Conservation (phyloP, 75 land plant genomes). For the Chamaecyparis obtusa region DNA sequence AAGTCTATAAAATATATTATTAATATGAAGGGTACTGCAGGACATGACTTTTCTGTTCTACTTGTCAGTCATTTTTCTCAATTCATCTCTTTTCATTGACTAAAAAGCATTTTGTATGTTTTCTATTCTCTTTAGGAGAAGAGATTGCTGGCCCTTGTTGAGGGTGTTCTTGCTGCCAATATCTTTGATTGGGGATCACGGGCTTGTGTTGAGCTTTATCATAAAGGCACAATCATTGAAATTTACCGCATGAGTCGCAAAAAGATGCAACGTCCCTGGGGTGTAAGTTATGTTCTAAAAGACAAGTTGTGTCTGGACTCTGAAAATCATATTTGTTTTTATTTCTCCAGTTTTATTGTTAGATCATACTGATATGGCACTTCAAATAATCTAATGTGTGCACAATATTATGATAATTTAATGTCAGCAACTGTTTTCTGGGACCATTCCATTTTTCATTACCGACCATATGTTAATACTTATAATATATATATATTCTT, state of each 20-base stretch:
- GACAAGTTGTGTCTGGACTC: slow-evolving; percentile 7
- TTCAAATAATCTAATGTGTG: neutral
- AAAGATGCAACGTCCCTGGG: slow-evolving; percentile 98
- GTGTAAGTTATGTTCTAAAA: slow-evolving; percentile 40
- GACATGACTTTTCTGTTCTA: neutral
- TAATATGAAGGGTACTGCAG: neutral
- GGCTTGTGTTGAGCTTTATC: slow-evolving; percentile 98
- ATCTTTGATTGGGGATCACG: slow-evolving; percentile 99
- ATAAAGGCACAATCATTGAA: slow-evolving; percentile 93
- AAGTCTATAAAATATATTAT: neutral
- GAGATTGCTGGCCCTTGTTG: slow-evolving; percentile 82
- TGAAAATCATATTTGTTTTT: neutral
- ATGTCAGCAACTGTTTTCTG: neutral
- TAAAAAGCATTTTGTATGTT: neutral
- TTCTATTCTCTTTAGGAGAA: slow-evolving; percentile 51
- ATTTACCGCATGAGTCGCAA: slow-evolving; percentile 98
- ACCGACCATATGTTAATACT: neutral
- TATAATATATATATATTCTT: neutral
- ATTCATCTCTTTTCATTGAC: neutral
- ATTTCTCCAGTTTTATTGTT: neutral
- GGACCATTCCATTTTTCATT: neutral
- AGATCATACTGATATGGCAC: neutral
- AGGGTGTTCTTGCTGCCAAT: slow-evolving; percentile 99
- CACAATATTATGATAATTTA: neutral
- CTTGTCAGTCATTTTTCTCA: neutral